Base-by-base conservation (phyloP, 306 rosid genomes). In the Pachyrhizus erosus region DNA sequence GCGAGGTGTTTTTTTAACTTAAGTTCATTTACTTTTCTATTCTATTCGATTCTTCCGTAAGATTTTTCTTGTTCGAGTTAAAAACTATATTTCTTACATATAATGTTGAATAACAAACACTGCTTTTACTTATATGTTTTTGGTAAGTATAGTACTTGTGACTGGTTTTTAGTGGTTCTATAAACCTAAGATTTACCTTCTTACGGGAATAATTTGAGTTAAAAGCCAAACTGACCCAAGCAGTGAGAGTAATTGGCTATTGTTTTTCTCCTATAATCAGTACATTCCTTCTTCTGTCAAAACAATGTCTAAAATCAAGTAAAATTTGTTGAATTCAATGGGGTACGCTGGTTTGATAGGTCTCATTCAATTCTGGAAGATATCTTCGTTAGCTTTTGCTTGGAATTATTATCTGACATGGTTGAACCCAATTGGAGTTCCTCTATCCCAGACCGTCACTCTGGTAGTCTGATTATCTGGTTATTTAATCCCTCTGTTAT, bases 1-100 rank as follows among this genome's bases (percentile, higher is more conserved):
- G 98, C 76, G 97, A 93, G 98, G 98, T 95, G 87, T 85, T 83
- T 83, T 86, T 86, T 93, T 74, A 84, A 91, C 90, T 80, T 73
- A 12, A 54, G 7, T 76, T 81, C 78, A 18, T 39, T 24, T 33
- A 43, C 39, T 49, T 49, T 67, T 64, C 13, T 58, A 26, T 80
- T 43, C 49, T 40, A 45, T 40, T 65, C 75, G 60, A 46, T 71
- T 34, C 34, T 82, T 70, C 26, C 65, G 17, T 61, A 69, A 70
- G 58, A 48, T 48, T 39, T 8, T 40, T 57, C 48, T 52, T 37
- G 18, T 84, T 82, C 12, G 31, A 29, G 42, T 33, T 45, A 31
- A 72, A 57, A 33, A 54, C 70, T 40, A 40, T 37, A 26, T 80
- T 70, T 58, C 27, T 13, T 76, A 23, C 70, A 7, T 79, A 54